Evolutionary conservation across 1,284 basidiomycete genomes (phyloP), one percentile per base, ranked within the genome.

Genomic region (Apiotrichum veenhuisii): DNA sequence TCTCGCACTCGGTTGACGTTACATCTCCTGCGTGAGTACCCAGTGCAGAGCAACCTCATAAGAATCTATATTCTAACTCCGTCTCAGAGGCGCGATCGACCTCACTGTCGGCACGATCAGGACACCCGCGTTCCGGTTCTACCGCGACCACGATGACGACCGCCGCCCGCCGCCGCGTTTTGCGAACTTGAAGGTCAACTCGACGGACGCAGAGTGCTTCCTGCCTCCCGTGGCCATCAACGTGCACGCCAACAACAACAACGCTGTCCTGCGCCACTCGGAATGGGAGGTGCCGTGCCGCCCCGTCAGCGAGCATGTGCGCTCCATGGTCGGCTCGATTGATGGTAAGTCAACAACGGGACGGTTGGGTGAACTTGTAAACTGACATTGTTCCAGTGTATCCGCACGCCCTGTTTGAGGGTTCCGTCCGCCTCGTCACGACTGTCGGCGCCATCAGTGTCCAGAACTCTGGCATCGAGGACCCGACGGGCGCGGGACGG

Each of bases 221-320:
- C 45, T 62, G 20, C 52, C 53, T 2, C 62, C 62, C 7, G 49
- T 61, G 23, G 18, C 20, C 18, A 41, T 58, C 17, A 23, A 27
- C 41, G 46, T 61, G 15, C 23, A 36, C 11, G 44, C 52, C 3
- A 58, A 51, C 40, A 51, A 44, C 37, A 59, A 53, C 30, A 12
- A 42, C n/a, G 30, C 44, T 7, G 38, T 49, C 12, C 5, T 65
- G 18, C 52, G 58, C 10, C 60, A 63, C 50, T 27, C 27, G n/a
- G 53, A 27, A 2, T 63, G 61, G 61, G 62, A 61, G 42, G 45
- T 54, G 3, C 52, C 58, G 9, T 64, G 61, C 44, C 58, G 58
- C 33, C 34, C 23, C 3, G 23, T 62, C 22, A 45, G 49, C 36
- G 38, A 55, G 44, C n/a, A 36, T 5, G 34, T 60, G 2, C 12